These are phyloP conservation scores for Auxenochlorella protothecoides DNA, from an alignment of 139 green algal species.

Conservation along the genomic window DNA sequence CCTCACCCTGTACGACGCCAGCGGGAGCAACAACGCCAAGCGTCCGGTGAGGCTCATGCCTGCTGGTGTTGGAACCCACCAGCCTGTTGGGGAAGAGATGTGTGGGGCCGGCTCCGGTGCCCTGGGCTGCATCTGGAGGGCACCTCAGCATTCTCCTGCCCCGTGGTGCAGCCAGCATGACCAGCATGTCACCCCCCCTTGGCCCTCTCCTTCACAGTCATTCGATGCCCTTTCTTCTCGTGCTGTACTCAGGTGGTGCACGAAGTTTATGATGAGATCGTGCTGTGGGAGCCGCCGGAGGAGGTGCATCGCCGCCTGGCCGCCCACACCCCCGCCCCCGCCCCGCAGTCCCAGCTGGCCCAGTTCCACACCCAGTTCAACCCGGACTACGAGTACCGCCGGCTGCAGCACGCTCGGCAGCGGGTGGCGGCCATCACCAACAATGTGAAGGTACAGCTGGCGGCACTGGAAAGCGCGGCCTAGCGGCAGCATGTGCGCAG, in stretches of 20 bases:
- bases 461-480: conserved; percentile 3
- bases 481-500: not conserved
- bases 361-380: conserved; percentile 21
- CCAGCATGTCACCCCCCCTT: too few relatives aligned
- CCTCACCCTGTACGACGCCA: conserved; percentile 62
- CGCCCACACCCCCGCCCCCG: conserved; percentile 5
- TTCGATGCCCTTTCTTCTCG: not conserved
- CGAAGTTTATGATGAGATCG: conserved; percentile 84
- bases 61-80: too few relatives aligned
- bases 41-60: conserved; percentile 42
- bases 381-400: conserved; percentile 19
- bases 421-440: conserved; percentile 36
- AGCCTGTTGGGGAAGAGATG: too few relatives aligned
- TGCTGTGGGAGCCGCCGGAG: conserved; percentile 73
- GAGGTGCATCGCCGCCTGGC: conserved; percentile 56
- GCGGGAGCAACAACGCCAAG: conserved; percentile 34
- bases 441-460: conserved; percentile 29
- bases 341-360: conserved; percentile 13
- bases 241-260: conserved; percentile 25
- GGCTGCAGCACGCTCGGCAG: conserved; percentile 28
- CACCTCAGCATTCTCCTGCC: too few relatives aligned
- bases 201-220: not conserved
- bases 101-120: too few relatives aligned
- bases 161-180: too few relatives aligned
- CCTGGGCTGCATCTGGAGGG: too few relatives aligned